phyloP scores from a whole-genome alignment of 108 stramenopile species.

The Pseudonitzschia multiseries region DNA sequence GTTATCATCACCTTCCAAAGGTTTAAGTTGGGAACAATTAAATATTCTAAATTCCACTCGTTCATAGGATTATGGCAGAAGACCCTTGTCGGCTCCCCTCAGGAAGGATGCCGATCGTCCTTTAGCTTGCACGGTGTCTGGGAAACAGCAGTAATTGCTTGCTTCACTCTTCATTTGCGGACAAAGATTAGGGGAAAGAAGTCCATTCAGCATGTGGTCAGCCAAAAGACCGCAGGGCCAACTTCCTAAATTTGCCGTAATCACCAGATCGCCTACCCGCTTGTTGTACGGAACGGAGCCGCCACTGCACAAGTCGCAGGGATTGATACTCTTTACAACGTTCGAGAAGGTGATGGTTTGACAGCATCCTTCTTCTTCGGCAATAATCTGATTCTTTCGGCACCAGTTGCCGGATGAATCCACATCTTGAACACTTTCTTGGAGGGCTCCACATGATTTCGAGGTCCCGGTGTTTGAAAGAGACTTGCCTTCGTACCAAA shows the following conservation, averaged over 20 bases:
- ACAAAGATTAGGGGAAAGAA: not conserved
- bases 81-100: too few relatives aligned
- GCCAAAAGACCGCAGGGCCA: not conserved
- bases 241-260: not conserved
- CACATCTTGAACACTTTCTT: not conserved
- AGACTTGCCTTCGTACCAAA: not conserved
- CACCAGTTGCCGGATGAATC: not conserved
- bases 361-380: not conserved
- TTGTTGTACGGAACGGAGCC: not conserved
- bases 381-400: not conserved
- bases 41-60: too few relatives aligned
- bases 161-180: not conserved
- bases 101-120: too few relatives aligned
- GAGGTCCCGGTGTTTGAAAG: not conserved
- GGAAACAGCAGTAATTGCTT: too few relatives aligned
- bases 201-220: not conserved
- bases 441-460: not conserved
- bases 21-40: too few relatives aligned
- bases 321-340: not conserved
- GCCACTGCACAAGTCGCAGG: not conserved
- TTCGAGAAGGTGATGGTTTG: not conserved
- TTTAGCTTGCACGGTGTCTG: too few relatives aligned
- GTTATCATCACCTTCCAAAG: too few relatives aligned
- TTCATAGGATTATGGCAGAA: too few relatives aligned
- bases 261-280: not conserved